Evolutionary conservation across 306 rosid genomes (phyloP).

Genomic region (Crotalaria pallida): DNA sequence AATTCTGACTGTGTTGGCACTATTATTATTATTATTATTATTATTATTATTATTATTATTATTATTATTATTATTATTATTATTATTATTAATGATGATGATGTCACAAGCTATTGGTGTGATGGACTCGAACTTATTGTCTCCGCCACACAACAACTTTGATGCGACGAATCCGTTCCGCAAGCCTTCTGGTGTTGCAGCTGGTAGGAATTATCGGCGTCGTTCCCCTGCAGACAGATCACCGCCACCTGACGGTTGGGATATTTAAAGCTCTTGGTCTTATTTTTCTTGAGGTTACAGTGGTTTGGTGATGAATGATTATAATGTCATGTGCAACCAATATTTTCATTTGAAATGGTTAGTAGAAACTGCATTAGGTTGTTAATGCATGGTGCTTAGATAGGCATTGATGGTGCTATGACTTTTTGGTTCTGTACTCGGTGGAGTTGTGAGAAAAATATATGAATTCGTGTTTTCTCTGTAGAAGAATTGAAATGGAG

Average conservation of each 20-base stretch:
- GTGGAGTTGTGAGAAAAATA: not conserved
- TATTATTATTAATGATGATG: no score
- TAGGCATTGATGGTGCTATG: not conserved
- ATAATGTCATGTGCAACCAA: not conserved
- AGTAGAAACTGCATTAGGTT: not conserved
- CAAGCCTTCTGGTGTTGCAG: slow-evolving; percentile 61
- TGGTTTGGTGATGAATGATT: not conserved
- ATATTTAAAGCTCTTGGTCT: slow-evolving; percentile 21
- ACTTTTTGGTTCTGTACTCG: not conserved
- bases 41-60: no score
- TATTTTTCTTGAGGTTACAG: slow-evolving; percentile 13
- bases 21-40: no score
- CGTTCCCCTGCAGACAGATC: slow-evolving; percentile 57
- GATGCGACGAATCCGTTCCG: slow-evolving; percentile 59
- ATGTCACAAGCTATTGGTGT: no score
- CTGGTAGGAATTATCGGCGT: slow-evolving; percentile 73
- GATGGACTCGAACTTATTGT: slow-evolving; percentile 49
- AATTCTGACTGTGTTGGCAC: no score
- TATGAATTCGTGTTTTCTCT: not conserved
- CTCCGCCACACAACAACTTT: slow-evolving; percentile 21
- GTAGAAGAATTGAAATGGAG: not conserved
- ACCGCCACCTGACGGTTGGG: slow-evolving; percentile 66
- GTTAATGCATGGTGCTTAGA: not conserved
- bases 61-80: no score
- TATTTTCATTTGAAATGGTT: not conserved